phyloP scores from a whole-genome alignment of 768 basidiomycete genomes.

The Russula ochroleuca region DNA sequence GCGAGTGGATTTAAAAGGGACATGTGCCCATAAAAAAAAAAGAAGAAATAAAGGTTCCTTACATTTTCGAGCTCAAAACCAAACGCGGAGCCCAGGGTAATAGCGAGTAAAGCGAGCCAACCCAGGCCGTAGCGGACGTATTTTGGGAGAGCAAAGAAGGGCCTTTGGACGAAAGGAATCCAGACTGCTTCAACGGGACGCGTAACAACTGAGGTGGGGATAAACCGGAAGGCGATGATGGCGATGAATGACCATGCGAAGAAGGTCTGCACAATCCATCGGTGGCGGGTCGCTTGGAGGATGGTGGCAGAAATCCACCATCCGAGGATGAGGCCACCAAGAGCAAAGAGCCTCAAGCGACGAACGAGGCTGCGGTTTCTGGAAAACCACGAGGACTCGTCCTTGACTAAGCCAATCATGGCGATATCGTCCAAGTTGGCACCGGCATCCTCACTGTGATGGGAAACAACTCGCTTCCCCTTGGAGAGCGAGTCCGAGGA shows the following conservation, averaged over 20 bases:
- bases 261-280: constrained; percentile 80
- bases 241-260: constrained; percentile 81
- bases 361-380: constrained; percentile 28
- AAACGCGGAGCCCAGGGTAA: constrained; percentile 84
- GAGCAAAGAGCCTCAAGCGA: constrained; percentile 42
- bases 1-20: constrained; percentile 7
- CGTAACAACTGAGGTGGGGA: constrained; percentile 66
- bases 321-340: constrained; percentile 63
- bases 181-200: constrained; percentile 70
- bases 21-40: not conserved
- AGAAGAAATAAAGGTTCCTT: constrained; percentile 27
- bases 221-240: constrained; percentile 80
- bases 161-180: constrained; percentile 58
- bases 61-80: constrained; percentile 64
- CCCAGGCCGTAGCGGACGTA: constrained; percentile 57
- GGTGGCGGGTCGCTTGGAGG: constrained; percentile 61
- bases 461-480: constrained; percentile 29
- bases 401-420: constrained; percentile 21
- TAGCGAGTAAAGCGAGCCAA: constrained; percentile 70
- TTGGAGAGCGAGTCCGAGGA: constrained; percentile 30
- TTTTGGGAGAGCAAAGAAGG: constrained; percentile 60
- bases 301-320: constrained; percentile 85
- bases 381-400: constrained; percentile 26
- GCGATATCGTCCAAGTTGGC: constrained; percentile 8
- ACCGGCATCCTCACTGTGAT: constrained; percentile 12